Conservation (phyloP, 2,329 filamentous ascomycete genomes). For the Nemania serpens region DNA sequence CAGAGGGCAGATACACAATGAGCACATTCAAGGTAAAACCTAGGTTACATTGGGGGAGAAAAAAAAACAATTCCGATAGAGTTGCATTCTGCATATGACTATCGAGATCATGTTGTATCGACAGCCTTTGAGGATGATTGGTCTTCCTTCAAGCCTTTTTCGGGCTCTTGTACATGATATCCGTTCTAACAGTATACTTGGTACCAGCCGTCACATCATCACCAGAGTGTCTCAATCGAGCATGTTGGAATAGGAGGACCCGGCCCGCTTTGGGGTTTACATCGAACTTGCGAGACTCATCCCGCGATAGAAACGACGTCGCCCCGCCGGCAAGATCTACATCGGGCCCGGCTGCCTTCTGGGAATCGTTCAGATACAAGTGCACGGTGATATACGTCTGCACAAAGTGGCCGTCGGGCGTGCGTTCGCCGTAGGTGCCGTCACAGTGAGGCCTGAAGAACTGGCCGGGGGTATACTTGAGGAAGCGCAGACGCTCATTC, state of each 20-base stretch:
- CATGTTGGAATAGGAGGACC: slow-evolving; percentile 65
- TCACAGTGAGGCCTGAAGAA: slow-evolving; percentile 78
- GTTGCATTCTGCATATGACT: background rate
- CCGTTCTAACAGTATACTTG: slow-evolving; percentile 63
- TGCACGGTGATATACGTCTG: slow-evolving; percentile 60
- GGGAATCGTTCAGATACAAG: slow-evolving; percentile 58
- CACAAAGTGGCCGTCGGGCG: slow-evolving; percentile 50
- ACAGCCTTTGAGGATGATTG: background rate
- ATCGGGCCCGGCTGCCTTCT: slow-evolving; percentile 44
- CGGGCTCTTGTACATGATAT: slow-evolving; percentile 52
- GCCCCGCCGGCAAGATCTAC: slow-evolving; percentile 55
- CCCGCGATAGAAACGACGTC: slow-evolving; percentile 56
- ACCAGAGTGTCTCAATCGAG: slow-evolving; percentile 56
- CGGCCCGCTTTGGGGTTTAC: slow-evolving; percentile 61
- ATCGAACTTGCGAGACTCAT: slow-evolving; percentile 51
- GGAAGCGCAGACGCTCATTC: slow-evolving; percentile 76
- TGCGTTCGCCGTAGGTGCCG: slow-evolving; percentile 59
- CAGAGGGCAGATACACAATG: too few species aligned
- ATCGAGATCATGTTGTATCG: background rate
- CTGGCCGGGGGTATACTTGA: slow-evolving; percentile 73
- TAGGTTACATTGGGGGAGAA: too few species aligned
- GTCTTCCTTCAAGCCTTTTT: background rate
- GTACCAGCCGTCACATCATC: slow-evolving; percentile 55
- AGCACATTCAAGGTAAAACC: too few species aligned
- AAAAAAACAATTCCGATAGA: background rate